These are phyloP conservation scores for Nicotiana paniculata DNA, from an alignment of 257 asterid species.

Conservation along the genomic window DNA sequence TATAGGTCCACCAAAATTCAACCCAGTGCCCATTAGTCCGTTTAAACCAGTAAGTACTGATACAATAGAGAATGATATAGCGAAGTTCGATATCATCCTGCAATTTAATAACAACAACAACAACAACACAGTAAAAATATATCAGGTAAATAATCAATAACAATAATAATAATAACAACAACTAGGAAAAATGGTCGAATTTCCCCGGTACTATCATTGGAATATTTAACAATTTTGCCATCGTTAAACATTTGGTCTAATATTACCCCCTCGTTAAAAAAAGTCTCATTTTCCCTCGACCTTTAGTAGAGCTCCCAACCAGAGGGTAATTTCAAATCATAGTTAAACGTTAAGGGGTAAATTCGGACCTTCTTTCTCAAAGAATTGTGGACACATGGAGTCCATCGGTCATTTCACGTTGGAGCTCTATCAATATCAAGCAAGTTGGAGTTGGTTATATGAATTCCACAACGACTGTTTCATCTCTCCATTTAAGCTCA, in stretches of 20 bases:
- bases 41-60: conserved; percentile 94
- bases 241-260: no score
- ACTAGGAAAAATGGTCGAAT: neutral
- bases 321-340: neutral
- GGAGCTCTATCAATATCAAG: neutral
- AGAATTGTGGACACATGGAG: neutral
- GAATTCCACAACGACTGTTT: neutral
- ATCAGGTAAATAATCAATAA: neutral
- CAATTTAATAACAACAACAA: neutral
- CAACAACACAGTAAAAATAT: neutral
- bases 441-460: neutral
- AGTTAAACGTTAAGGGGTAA: no score
- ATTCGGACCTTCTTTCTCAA: neutral
- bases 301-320: neutral
- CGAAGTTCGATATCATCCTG: conserved; percentile 82
- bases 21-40: conserved; percentile 77
- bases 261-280: no score
- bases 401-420: neutral
- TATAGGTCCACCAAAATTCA: conserved; percentile 84
- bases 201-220: neutral
- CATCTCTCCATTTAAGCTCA: neutral
- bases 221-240: neutral
- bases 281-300: neutral
- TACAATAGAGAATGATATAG: conserved; percentile 75
- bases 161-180: no score